Conservation (phyloP, 768 basidiomycete genomes). For the button mushroom (Agaricus bisporus) region DNA sequence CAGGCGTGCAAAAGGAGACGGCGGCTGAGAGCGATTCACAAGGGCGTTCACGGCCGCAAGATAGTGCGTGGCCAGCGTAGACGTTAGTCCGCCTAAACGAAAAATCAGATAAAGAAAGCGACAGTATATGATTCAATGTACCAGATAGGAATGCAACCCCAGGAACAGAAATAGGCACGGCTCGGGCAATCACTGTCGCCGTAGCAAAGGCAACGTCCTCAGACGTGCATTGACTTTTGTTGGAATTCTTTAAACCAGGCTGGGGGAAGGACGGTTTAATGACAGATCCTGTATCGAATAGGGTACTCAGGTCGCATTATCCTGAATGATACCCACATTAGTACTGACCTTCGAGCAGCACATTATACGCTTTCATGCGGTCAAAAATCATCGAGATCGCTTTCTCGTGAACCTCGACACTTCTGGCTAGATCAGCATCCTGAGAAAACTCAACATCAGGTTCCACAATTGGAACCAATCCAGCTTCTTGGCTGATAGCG, state of each 20-base stretch:
- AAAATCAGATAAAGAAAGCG: not conserved
- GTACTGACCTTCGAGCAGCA: conserved; percentile 39
- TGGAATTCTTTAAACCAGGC: conserved; percentile 37
- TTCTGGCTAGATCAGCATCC: conserved; percentile 39
- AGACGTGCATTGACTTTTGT: conserved; percentile 27
- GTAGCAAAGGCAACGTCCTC: conserved; percentile 41
- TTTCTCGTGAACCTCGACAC: conserved; percentile 39
- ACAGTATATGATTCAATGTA: conserved; percentile 14
- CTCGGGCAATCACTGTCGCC: conserved; percentile 36
- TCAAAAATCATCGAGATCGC: conserved; percentile 41
- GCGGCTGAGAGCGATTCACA: conserved; percentile 24
- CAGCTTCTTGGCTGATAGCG: conserved; percentile 44
- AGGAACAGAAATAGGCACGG: conserved; percentile 40
- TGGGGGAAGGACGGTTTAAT: conserved; percentile 50
- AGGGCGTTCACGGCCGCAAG: conserved; percentile 35
- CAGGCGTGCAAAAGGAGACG: conserved; percentile 31
- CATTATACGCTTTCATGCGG: conserved; percentile 36
- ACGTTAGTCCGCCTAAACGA: conserved; percentile 35
- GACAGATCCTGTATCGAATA: conserved; percentile 30
- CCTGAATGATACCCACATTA: not conserved
- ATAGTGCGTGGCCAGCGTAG: conserved; percentile 32
- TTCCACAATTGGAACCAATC: conserved; percentile 47
- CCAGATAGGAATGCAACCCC: conserved; percentile 46
- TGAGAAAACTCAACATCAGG: conserved; percentile 46
- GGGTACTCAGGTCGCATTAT: not conserved